Base-by-base conservation (phyloP, 352 stramenopile species). In the Achlya hypogyna region DNA sequence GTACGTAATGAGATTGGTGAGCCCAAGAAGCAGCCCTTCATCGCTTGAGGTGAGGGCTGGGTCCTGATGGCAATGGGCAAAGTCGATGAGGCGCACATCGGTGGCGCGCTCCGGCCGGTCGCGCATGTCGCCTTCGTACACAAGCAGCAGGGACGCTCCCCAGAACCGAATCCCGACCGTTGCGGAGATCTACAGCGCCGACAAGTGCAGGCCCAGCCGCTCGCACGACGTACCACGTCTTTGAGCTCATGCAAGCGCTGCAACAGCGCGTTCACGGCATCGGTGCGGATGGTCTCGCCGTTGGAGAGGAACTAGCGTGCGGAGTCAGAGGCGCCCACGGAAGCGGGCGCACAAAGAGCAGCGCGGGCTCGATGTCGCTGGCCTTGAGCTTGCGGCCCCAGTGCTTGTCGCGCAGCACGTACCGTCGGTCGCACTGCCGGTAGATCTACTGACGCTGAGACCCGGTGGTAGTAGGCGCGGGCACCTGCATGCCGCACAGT, bases 321-420 rank as follows among this genome's bases (percentile, higher is more conserved):
- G 22, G 2, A 22, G 35, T 42, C 3, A 71, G 2, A 53, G 22
- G 1, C 4, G 32, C 31, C 45, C n/a, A 23, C 23, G 18, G 10
- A 68, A 28, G 59, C 25, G 23, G 6, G 62, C 76, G 10, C 65
- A 92, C 83, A 62, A 81, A 88, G 42, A 74, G 68, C 6, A 90
- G 72, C 0, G 84, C 84, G n/a, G 76, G 74, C 29, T 82, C 75
- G 42, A 90, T 88, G 69, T 86, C 78, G 31, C 72, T 69, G 9
- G 65, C 53, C 8, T 73, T 76, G 23, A 92, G 78, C 54, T 79
- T 74, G 5, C 81, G 77, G 0, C 81, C 84, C 84, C 84, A 92
- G 49, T 81, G 82, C 65, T 92, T 92, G 75, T 92, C 81, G 73
- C 82, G 88, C 34, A 89, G 74, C 1, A 77, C 78, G 75, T 89